phyloP scores from a whole-genome alignment of 2,329 filamentous ascomycete species.

The Paraphoma sp. region DNA sequence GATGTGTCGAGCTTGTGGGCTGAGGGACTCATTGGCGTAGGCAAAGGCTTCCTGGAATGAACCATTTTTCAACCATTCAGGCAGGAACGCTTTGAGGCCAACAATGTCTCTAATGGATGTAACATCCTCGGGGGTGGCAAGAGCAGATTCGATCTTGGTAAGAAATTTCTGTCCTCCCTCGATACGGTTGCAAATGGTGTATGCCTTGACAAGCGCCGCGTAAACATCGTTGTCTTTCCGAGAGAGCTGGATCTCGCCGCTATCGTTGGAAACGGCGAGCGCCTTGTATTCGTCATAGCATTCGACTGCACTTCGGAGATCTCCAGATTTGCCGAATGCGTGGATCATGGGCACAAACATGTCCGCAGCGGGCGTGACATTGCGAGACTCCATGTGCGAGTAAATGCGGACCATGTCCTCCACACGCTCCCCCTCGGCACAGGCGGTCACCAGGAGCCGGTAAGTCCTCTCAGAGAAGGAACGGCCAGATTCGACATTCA shows the following conservation, averaged over 20 bases:
- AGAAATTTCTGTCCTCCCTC: constrained; percentile 87
- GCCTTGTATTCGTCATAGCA: constrained; percentile 95
- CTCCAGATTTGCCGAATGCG: constrained; percentile 83
- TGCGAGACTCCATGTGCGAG: constrained; percentile 85
- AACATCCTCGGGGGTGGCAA: constrained; percentile 58
- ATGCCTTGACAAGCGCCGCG: constrained; percentile 88
- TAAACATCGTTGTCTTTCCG: constrained; percentile 86
- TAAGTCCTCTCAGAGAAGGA: constrained; percentile 84
- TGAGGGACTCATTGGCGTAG: constrained; percentile 70
- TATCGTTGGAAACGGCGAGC: constrained; percentile 84
- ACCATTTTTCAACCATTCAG: constrained; percentile 74
- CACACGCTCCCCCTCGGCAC: constrained; percentile 79
- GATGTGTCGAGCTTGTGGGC: constrained; percentile 63
- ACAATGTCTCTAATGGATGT: constrained; percentile 74
- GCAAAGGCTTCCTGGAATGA: constrained; percentile 76
- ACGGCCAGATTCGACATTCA: constrained; percentile 64
- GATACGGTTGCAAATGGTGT: constrained; percentile 79
- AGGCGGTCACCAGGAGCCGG: constrained; percentile 83
- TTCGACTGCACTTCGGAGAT: constrained; percentile 86
- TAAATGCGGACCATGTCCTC: constrained; percentile 91
- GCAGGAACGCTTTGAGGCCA: constrained; percentile 76
- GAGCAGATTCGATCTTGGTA: constrained; percentile 72
- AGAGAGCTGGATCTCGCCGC: constrained; percentile 70
- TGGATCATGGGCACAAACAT: constrained; percentile 94
- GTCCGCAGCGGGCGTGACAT: constrained; percentile 75